phyloP scores from a whole-genome alignment of 306 rosid species.

The Fragaria vesca region DNA sequence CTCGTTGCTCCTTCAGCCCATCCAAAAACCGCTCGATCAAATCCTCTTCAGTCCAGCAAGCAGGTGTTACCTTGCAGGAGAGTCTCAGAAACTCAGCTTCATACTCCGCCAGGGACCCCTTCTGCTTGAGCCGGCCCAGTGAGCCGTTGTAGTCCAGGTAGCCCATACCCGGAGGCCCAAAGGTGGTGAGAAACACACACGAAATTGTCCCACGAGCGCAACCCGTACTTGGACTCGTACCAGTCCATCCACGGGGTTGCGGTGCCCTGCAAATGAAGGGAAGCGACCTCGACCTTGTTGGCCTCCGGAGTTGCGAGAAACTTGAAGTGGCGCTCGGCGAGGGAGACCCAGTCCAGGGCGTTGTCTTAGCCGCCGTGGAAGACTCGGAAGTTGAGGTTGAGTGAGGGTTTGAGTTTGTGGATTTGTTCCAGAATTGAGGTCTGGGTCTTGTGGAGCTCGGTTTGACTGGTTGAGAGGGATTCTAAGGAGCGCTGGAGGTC shows the following conservation, averaged over 20 bases:
- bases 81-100: too few relatives aligned
- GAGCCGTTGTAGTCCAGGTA: not conserved
- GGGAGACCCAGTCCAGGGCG: not conserved
- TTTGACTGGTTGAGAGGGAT: not conserved
- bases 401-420: not conserved
- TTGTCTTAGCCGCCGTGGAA: not conserved
- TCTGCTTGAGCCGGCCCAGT: too few relatives aligned
- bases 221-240: not conserved
- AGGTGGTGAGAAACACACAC: not conserved
- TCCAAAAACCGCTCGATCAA: not conserved
- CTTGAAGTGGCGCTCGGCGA: not conserved
- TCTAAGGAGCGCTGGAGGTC: not conserved
- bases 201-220: not conserved
- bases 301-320: not conserved
- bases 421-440: not conserved
- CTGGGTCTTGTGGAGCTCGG: not conserved
- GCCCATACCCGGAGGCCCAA: not conserved
- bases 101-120: too few relatives aligned
- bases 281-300: not conserved
- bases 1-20: not conserved
- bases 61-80: too few relatives aligned
- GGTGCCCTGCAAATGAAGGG: not conserved
- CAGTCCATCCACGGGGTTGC: not conserved
- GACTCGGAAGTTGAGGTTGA: not conserved
- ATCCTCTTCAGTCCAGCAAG: not conserved